These are phyloP conservation scores for Phialophora macrospora DNA, from an alignment of 2,329 filamentous ascomycete species.

Conservation along the genomic window DNA sequence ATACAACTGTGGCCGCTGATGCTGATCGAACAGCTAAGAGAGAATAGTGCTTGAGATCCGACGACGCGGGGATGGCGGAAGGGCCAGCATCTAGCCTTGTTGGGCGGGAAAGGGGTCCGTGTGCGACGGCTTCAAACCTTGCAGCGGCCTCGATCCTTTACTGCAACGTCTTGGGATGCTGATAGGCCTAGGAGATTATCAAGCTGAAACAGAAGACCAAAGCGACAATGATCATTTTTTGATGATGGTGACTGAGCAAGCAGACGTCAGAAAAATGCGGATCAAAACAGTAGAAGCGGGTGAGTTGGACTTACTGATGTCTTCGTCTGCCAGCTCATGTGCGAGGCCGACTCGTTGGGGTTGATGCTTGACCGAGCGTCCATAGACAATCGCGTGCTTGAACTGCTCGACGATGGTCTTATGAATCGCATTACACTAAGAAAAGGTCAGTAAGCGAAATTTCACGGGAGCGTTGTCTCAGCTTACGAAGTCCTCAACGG, in stretches of 20 bases:
- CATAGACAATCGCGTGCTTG: conserved; percentile 93
- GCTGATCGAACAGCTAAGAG: conserved; percentile 20
- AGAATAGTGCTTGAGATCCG: conserved; percentile 21
- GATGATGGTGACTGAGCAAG: conserved; percentile 45
- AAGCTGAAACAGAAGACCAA: conserved; percentile 10
- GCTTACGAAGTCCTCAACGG: conserved; percentile 95
- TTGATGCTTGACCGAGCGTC: conserved; percentile 97
- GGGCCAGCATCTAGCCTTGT: conserved; percentile 30
- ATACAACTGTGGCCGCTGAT: conserved; percentile 13
- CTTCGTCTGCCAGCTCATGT: conserved; percentile 93
- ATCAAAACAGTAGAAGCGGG: not conserved
- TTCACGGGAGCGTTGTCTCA: conserved; percentile 35
- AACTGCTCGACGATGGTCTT: conserved; percentile 95
- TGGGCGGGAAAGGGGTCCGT: conserved; percentile 21
- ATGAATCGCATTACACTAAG: conserved; percentile 93
- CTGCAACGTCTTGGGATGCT: not conserved
- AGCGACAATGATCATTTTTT: conserved; percentile 41
- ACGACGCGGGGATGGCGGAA: conserved; percentile 27
- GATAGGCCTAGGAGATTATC: conserved; percentile 8
- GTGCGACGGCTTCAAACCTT: conserved; percentile 22
- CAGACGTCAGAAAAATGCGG: not conserved
- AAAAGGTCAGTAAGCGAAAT: conserved; percentile 29
- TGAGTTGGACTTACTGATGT: conserved; percentile 76
- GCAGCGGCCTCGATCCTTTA: conserved; percentile 17
- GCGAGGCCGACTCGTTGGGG: conserved; percentile 90